Conservation (phyloP, 2,329 filamentous ascomycete species). For the Aspergillus puulaauensis region DNA sequence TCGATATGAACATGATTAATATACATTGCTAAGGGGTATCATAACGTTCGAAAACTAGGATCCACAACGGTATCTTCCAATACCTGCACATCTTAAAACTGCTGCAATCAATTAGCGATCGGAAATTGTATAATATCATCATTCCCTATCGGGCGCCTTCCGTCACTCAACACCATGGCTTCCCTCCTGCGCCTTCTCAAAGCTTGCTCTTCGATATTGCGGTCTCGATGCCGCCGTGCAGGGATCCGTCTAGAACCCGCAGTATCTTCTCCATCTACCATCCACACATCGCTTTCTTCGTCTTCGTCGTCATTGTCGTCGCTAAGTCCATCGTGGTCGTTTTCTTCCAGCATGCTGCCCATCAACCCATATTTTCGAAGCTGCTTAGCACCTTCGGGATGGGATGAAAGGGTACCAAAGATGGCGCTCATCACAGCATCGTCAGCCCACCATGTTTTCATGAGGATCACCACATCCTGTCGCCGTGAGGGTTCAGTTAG, state of each 20-base stretch:
- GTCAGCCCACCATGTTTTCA: conserved; percentile 43
- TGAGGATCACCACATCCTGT: conserved; percentile 41
- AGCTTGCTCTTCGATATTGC: conserved; percentile 59
- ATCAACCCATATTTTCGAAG: conserved; percentile 44
- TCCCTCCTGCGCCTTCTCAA: conserved; percentile 75
- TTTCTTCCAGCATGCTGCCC: conserved; percentile 48
- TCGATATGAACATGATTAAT: background rate
- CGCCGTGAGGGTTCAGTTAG: conserved; percentile 49
- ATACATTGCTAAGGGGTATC: conserved; percentile 30
- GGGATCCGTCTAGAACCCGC: conserved; percentile 40
- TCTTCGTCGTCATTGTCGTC: conserved; percentile 55
- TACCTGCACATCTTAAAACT: background rate
- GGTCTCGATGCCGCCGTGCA: conserved; percentile 33
- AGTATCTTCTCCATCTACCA: conserved; percentile 56
- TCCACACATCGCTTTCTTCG: conserved; percentile 48
- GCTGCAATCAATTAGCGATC: conserved; percentile 27
- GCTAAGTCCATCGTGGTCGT: conserved; percentile 51
- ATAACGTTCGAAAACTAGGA: conserved; percentile 21
- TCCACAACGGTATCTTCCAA: background rate
- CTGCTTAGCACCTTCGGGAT: conserved; percentile 41
- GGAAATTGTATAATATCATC: conserved; percentile 75
- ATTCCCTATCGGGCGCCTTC: conserved; percentile 69
- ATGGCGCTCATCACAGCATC: conserved; percentile 47
- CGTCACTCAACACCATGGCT: conserved; percentile 87
- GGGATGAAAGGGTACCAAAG: conserved; percentile 37